These are phyloP conservation scores for Linnemannia elongata DNA, from an alignment of 192 early-diverging fungal species.

Conservation along the genomic window DNA sequence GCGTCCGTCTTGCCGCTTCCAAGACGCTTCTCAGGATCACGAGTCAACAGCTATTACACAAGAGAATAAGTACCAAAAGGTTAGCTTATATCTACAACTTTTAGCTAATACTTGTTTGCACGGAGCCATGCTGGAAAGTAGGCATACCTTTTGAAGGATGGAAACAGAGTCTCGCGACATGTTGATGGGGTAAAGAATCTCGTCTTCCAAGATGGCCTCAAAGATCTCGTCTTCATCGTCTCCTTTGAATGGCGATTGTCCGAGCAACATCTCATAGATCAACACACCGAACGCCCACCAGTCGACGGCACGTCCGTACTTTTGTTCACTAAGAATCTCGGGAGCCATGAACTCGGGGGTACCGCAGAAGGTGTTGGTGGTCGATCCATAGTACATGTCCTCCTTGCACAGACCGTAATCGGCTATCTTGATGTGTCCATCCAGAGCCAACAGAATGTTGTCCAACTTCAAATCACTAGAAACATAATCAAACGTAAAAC, in stretches of 20 bases:
- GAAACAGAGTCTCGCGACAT: constrained; percentile 95
- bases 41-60: constrained; percentile 78
- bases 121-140: no score
- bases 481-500: background rate
- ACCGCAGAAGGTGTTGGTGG: constrained; percentile 96
- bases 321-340: constrained; percentile 95
- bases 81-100: no score
- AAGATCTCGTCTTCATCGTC: constrained; percentile 99
- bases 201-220: constrained; percentile 96
- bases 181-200: constrained; percentile 94
- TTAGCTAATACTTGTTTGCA: background rate
- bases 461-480: constrained; percentile 94
- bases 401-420: constrained; percentile 99
- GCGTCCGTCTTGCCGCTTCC: constrained; percentile 88
- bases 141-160: constrained; percentile 83
- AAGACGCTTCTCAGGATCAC: constrained; percentile 88
- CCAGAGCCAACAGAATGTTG: constrained; percentile 91
- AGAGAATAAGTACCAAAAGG: background rate
- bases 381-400: constrained; percentile 89
- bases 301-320: constrained; percentile 96
- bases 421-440: constrained; percentile 98
- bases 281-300: constrained; percentile 98
- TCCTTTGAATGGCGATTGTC: constrained; percentile 93
- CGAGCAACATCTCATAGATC: constrained; percentile 93
- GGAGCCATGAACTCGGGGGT: constrained; percentile 99